Conservation (phyloP, 2,329 filamentous ascomycete genomes). For the Paracorniculantispora psalliotae region DNA sequence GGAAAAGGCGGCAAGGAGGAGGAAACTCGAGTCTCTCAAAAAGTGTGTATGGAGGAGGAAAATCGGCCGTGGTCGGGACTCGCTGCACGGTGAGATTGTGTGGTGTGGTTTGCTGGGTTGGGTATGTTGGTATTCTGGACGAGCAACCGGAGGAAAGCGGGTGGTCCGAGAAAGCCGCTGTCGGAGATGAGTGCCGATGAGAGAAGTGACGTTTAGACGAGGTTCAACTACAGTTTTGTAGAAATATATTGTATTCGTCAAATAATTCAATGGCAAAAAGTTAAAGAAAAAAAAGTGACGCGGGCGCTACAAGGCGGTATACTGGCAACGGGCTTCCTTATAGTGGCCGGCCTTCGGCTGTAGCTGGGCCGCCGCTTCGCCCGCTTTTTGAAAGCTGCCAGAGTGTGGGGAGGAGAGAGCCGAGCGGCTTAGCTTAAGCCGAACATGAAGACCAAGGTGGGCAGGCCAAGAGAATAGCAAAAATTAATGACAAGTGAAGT, state of each 20-base stretch:
- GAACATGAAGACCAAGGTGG: background rate
- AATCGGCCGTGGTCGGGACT: background rate
- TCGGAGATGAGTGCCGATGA: background rate
- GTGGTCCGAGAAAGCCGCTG: background rate
- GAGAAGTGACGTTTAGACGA: too few relatives aligned
- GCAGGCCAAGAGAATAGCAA: background rate
- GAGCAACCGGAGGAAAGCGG: background rate
- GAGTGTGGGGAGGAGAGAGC: conserved; percentile 1
- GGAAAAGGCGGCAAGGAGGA: background rate
- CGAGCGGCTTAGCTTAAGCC: conserved; percentile 14
- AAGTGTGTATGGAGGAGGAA: background rate
- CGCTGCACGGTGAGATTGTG: conserved; percentile 1
- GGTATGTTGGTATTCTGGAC: background rate
- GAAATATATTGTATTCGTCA: too few relatives aligned
- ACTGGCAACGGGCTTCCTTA: conserved; percentile 1
- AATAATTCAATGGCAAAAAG: too few relatives aligned
- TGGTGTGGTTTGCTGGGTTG: conserved; percentile 6
- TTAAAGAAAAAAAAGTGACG: background rate
- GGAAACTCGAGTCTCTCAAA: background rate
- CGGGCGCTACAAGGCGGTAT: background rate
- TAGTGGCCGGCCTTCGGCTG: conserved; percentile 10
- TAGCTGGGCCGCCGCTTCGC: background rate
- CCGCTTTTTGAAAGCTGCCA: background rate
- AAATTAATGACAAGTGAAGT: too few relatives aligned
- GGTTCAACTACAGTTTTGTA: too few relatives aligned